Base-by-base conservation (phyloP, 2,329 filamentous ascomycete species). In the Lizonia empirigonia region DNA sequence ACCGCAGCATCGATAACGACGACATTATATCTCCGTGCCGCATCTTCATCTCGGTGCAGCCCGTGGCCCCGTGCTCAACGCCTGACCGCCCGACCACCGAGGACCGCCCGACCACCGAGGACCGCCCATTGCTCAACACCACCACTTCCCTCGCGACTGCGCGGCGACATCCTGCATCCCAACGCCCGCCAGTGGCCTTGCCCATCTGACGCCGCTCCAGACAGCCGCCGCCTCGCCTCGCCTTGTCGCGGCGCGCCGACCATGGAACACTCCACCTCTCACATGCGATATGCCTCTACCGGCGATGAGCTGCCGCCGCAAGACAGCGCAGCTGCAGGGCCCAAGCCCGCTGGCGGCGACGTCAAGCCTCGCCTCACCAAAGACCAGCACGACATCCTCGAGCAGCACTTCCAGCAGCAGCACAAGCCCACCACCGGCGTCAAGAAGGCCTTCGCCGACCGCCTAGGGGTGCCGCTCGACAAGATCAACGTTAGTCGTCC, bases 331-430 rank as follows among this genome's bases (percentile, higher is more conserved):
- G 48, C 60, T 29, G 53, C 56, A n/a, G 45, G 26, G 1, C 58
- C 60, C 19, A 69, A 68, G 44, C 63, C 60, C 50, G 61, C 58
- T 20, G 65, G 56, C 55, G 68, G 69, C 59, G 77, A 80, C 64
- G 76, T 78, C 63, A 80, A 80, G 68, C 78, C 78, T 32, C 76
- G 78, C 53, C 72, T 80, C 35, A 80, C 78, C 54, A 80, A 80
- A 65, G 77, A 80, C 63, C 78, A 81, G 65, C 78, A 80, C 59
- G 78, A 80, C 62, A 75, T 80, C 44, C 74, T 81, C 56, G 78
- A 81, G 65, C 65, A 68, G 29, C 76, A 81, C 53, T 81, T 78
- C 60, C 72, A 73, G 61, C 67, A 72, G 53, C 76, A 80, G 64
- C 68, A 71, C 56, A 81, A 81, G 69, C 78, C 78, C 23, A 78